phyloP scores from a whole-genome alignment of 1,284 basidiomycete species.

The Microbotryum intermedium region DNA sequence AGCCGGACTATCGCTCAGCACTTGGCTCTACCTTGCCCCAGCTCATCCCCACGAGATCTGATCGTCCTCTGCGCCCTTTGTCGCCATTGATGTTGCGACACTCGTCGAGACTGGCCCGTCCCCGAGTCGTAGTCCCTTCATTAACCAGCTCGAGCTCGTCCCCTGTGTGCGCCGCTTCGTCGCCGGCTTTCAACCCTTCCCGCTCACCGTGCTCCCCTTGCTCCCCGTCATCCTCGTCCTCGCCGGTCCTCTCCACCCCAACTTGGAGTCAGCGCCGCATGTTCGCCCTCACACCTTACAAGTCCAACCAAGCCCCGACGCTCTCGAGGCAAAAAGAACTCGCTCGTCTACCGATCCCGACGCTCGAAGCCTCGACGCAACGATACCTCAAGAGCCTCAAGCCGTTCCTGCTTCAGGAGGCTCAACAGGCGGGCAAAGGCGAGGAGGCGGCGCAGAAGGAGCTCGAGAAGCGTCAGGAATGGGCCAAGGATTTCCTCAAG shows the following conservation, averaged over 20 bases:
- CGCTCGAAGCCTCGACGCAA: slow-evolving; percentile 65
- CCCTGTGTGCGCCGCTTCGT: not conserved
- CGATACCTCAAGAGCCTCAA: slow-evolving; percentile 70
- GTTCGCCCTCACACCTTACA: slow-evolving; percentile 40
- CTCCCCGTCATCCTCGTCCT: not conserved
- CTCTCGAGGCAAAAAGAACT: slow-evolving; percentile 37
- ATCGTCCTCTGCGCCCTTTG: no score
- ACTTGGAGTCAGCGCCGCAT: slow-evolving; percentile 26
- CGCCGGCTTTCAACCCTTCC: no score
- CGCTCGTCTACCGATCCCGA: slow-evolving; percentile 77
- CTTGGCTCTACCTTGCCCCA: no score
- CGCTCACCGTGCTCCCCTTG: not conserved
- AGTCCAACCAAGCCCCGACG: slow-evolving; percentile 41
- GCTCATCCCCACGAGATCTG: no score
- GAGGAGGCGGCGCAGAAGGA: slow-evolving; percentile 52
- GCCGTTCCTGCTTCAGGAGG: slow-evolving; percentile 70
- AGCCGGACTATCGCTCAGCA: no score
- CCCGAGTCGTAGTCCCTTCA: no score
- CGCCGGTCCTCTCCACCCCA: not conserved
- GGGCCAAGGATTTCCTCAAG: slow-evolving; percentile 62
- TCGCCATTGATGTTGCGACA: no score
- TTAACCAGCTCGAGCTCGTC: no score
- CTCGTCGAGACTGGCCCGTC: no score
- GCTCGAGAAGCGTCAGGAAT: slow-evolving; percentile 53
- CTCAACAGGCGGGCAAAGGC: slow-evolving; percentile 43